A percentile compares a stretch with the other conserved stretches of the same genome.
Evolutionary conservation across 441 rosid species (phyloP).

Genomic region (Syzygium malaccense): DNA sequence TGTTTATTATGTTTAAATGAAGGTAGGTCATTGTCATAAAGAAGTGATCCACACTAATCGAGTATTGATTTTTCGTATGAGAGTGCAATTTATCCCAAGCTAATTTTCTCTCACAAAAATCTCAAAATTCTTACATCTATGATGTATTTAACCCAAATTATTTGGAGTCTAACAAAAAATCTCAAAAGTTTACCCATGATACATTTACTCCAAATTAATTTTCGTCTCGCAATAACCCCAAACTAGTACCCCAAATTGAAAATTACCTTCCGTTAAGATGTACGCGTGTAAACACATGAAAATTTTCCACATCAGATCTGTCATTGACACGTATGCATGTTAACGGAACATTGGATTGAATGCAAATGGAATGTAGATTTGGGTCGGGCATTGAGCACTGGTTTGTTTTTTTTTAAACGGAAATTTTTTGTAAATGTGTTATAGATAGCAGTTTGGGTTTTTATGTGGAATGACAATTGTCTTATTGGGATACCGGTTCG

Average conservation of each 20-base stretch:
- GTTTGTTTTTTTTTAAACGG: background rate
- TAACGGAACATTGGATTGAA: rapidly evolving
- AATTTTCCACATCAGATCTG: background rate
- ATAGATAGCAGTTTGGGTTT: rapidly evolving
- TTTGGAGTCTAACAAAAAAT: background rate
- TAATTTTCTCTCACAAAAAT: background rate
- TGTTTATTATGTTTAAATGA: background rate
- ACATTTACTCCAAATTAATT: background rate
- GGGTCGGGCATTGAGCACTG: background rate
- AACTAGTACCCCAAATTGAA: rapidly evolving
- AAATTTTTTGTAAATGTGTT: background rate
- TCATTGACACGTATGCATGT: background rate
- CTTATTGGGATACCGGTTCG: no score
- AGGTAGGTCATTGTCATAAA: background rate
- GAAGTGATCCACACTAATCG: background rate
- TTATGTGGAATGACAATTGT: background rate
- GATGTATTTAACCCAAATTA: background rate
- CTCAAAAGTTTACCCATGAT: rapidly evolving
- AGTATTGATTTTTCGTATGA: background rate
- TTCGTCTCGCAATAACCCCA: background rate
- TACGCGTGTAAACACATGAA: background rate
- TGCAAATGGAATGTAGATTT: background rate
- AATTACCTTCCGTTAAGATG: background rate
- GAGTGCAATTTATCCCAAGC: background rate
- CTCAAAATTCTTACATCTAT: background rate